These are phyloP conservation scores for Eutrema japonicum DNA, from an alignment of 345 rosid species.

Conservation along the genomic window DNA sequence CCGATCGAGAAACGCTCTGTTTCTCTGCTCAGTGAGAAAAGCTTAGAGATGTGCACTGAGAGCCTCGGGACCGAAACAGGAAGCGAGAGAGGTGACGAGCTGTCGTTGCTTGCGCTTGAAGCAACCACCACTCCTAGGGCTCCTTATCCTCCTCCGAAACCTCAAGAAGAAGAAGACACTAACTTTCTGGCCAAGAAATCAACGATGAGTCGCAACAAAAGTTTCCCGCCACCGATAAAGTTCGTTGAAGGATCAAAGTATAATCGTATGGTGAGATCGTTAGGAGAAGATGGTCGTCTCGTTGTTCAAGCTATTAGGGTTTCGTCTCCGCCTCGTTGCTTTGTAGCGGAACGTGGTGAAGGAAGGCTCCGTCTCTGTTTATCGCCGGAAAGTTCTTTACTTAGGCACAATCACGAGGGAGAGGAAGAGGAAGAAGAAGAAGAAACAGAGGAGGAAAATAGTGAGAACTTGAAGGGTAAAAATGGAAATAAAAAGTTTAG, in stretches of 20 bases:
- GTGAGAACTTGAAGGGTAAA: slow-evolving; percentile 45
- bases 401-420: neutral
- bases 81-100: slow-evolving; percentile 50
- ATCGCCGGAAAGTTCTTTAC: slow-evolving; percentile 28
- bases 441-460: slow-evolving; percentile 41
- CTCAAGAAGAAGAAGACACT: slow-evolving; percentile 12
- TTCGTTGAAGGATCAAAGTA: slow-evolving; percentile 56
- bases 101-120: slow-evolving; percentile 46
- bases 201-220: slow-evolving; percentile 40
- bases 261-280: slow-evolving; percentile 49
- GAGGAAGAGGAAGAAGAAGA: slow-evolving; percentile 22
- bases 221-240: slow-evolving; percentile 87
- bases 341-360: slow-evolving; percentile 67
- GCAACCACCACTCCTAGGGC: slow-evolving; percentile 27
- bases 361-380: slow-evolving; percentile 76
- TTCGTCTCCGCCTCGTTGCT: slow-evolving; percentile 36
- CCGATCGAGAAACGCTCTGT: slow-evolving; percentile 59
- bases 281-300: slow-evolving; percentile 77
- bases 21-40: slow-evolving; percentile 59
- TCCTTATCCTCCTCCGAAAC: slow-evolving; percentile 24
- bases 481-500: slow-evolving; percentile 48
- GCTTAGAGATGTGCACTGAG: slow-evolving; percentile 94
- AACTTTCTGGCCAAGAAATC: slow-evolving; percentile 11
- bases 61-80: slow-evolving; percentile 88
- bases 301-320: slow-evolving; percentile 59